A percentile compares a stretch with the other conserved stretches of the same genome.
These are phyloP conservation scores for Austroboletus eburneus DNA, from an alignment of 768 basidiomycete genomes.

Conservation along the genomic window DNA sequence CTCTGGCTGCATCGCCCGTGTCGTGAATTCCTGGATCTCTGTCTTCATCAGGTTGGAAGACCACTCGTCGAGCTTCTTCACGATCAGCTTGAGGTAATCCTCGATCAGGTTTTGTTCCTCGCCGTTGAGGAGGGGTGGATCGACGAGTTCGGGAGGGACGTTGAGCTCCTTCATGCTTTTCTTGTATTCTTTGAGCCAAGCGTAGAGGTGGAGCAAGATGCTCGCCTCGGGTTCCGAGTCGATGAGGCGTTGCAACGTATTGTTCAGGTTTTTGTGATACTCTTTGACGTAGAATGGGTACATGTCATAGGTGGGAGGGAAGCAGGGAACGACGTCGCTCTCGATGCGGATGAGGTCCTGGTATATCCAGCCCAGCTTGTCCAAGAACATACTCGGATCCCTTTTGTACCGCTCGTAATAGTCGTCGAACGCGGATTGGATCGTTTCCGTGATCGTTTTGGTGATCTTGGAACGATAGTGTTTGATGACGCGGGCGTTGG, in stretches of 20 bases:
- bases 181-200: conserved; percentile 96
- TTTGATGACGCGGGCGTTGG: conserved; percentile 89
- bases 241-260: conserved; percentile 64
- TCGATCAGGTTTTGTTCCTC: conserved; percentile 93
- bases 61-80: conserved; percentile 97
- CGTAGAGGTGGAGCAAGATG: conserved; percentile 77
- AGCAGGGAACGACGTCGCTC: conserved; percentile 83
- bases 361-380: conserved; percentile 84
- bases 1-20: conserved; percentile 83
- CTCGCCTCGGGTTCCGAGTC: conserved; percentile 82
- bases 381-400: conserved; percentile 70
- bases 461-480: conserved; percentile 90
- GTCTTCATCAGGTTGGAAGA: conserved; percentile 89
- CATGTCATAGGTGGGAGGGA: conserved; percentile 91
- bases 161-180: conserved; percentile 92
- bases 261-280: conserved; percentile 85
- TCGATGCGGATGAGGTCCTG: conserved; percentile 94
- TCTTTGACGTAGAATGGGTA: conserved; percentile 77
- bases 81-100: conserved; percentile 90
- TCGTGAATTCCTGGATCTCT: conserved; percentile 79
- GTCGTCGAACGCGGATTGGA: conserved; percentile 64
- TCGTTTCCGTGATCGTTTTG: conserved; percentile 74
- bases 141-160: conserved; percentile 72
- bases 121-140: conserved; percentile 91
- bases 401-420: conserved; percentile 59